A percentile compares a stretch with the other conserved stretches of the same genome.
These are phyloP conservation scores for Brettanomyces anomalus DNA, from an alignment of 805 yeast genomes.

Conservation along the genomic window DNA sequence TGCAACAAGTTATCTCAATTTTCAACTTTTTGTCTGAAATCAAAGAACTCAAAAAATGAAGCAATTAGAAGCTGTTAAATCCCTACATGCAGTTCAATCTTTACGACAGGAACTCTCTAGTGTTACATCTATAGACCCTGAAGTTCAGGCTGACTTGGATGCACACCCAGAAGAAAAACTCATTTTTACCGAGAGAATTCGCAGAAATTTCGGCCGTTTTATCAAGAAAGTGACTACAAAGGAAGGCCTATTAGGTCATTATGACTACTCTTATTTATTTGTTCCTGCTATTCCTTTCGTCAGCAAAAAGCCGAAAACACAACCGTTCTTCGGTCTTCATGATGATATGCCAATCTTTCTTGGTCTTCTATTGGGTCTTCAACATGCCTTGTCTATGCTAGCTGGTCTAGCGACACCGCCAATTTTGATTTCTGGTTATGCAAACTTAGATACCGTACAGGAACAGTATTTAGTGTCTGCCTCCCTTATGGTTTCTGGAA, in stretches of 20 bases:
- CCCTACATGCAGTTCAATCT: background rate
- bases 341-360: conserved; percentile 74
- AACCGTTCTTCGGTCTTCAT: conserved; percentile 78
- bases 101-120: background rate
- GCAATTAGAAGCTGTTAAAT: no score
- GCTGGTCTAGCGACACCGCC: conserved; percentile 90
- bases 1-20: no score
- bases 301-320: conserved; percentile 37
- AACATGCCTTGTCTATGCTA: conserved; percentile 83
- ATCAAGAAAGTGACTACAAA: conserved; percentile 42
- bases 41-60: no score
- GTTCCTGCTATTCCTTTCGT: conserved; percentile 72
- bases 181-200: background rate
- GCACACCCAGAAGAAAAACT: conserved; percentile 2
- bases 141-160: conserved; percentile 2
- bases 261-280: conserved; percentile 73
- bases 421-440: conserved; percentile 54
- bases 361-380: conserved; percentile 74
- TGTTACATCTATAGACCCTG: conserved; percentile 2
- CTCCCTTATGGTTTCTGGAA: conserved; percentile 59
- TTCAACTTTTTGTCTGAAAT: no score
- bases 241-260: conserved; percentile 82
- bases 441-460: conserved; percentile 41
- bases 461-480: conserved; percentile 65
- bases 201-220: conserved; percentile 5